These are phyloP conservation scores for Parastagonospora nodorum DNA, from an alignment of 2,329 filamentous ascomycete genomes.

Conservation along the genomic window DNA sequence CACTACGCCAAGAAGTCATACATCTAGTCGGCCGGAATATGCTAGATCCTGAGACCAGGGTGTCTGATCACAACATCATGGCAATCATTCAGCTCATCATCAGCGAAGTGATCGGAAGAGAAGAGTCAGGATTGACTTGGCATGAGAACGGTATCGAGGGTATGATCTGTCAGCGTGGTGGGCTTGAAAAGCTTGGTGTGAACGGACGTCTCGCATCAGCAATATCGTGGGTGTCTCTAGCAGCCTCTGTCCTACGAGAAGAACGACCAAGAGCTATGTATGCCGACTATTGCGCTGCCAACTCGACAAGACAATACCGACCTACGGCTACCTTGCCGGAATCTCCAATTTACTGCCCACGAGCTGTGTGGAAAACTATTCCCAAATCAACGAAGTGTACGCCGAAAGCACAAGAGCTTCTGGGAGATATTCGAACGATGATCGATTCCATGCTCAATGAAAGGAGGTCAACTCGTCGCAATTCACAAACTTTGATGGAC, in stretches of 20 bases:
- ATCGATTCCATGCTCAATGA: conserved; percentile 35
- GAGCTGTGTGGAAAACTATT: conserved; percentile 32
- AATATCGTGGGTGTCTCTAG: conserved; percentile 38
- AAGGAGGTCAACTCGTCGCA: conserved; percentile 22
- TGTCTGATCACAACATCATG: conserved; percentile 44
- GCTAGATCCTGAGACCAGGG: conserved; percentile 20
- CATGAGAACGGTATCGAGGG: conserved; percentile 37
- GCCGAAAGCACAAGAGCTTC: conserved; percentile 21
- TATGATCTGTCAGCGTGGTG: conserved; percentile 44
- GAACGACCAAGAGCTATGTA: conserved; percentile 32
- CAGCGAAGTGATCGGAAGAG: conserved; percentile 37
- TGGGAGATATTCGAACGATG: conserved; percentile 37
- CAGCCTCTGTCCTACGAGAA: conserved; percentile 42
- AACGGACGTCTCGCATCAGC: conserved; percentile 39
- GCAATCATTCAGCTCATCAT: conserved; percentile 44
- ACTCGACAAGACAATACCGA: conserved; percentile 18
- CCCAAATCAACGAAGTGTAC: conserved; percentile 22
- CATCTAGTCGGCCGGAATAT: conserved; percentile 36
- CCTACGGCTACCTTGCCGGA: conserved; percentile 36
- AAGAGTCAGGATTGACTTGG: conserved; percentile 22
- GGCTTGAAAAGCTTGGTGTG: conserved; percentile 36
- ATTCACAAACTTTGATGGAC: conserved; percentile 17
- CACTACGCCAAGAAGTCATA: conserved; percentile 43
- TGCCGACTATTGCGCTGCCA: conserved; percentile 24
- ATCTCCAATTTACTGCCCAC: conserved; percentile 43